Evolutionary conservation across 1,284 basidiomycete species (phyloP).

Genomic region (Anthracocystis panici-leucophaei): DNA sequence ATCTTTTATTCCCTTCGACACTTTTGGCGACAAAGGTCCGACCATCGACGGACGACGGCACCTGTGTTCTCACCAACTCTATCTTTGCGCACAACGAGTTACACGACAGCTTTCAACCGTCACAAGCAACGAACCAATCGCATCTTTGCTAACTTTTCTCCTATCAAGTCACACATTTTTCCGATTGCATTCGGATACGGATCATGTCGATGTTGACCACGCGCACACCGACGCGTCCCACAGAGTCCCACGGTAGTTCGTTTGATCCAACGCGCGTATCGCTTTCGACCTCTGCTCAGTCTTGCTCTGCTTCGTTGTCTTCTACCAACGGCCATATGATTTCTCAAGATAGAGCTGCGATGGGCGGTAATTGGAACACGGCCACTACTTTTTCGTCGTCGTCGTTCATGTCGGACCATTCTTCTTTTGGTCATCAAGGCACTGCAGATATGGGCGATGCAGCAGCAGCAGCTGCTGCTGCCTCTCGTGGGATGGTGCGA

Average conservation of each 20-base stretch:
- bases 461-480: too few relatives aligned
- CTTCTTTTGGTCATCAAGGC: constrained; percentile 10
- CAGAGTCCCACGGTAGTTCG: constrained; percentile 15
- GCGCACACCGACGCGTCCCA: constrained; percentile 21
- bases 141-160: not conserved
- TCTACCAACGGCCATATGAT: constrained; percentile 4
- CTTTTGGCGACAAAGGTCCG: constrained; percentile 21
- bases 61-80: not conserved
- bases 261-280: constrained; percentile 23
- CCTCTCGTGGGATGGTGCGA: not conserved
- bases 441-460: not conserved
- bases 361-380: constrained; percentile 7
- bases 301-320: constrained; percentile 10
- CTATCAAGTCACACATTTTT: constrained; percentile 4
- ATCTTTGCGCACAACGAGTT: not conserved
- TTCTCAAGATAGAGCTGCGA: constrained; percentile 13
- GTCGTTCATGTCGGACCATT: not conserved
- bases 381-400: constrained; percentile 7
- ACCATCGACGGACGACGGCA: constrained; percentile 10
- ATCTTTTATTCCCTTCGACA: constrained; percentile 4
- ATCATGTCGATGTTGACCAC: constrained; percentile 36
- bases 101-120: not conserved
- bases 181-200: not conserved
- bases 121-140: too few relatives aligned
- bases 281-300: not conserved